Conservation (phyloP, 495 filamentous ascomycete species). For the Aspergillus indologenus region DNA sequence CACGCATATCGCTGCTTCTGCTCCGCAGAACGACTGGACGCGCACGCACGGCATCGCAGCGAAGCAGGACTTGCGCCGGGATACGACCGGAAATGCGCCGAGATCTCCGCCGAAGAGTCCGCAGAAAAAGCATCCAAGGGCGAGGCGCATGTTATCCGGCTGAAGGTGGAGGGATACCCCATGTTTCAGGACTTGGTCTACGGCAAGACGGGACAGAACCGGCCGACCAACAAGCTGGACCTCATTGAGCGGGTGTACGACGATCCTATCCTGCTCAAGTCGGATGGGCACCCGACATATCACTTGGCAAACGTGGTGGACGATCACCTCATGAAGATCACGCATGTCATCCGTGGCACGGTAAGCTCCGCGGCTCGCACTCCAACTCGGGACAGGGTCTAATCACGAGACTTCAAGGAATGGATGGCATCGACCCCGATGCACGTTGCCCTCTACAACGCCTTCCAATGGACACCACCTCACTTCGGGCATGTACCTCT, state of each 20-base stretch:
- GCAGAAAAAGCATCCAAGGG: constrained; percentile 61
- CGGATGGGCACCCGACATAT: constrained; percentile 89
- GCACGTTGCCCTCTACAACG: constrained; percentile 81
- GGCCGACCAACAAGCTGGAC: constrained; percentile 41
- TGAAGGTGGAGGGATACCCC: constrained; percentile 61
- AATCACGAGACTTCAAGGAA: constrained; percentile 47
- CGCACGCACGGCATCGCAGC: constrained; percentile 57
- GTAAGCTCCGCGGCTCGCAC: constrained; percentile 43
- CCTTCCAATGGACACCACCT: constrained; percentile 85
- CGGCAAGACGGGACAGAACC: constrained; percentile 54
- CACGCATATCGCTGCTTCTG: constrained; percentile 95
- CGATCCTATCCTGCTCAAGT: constrained; percentile 83
- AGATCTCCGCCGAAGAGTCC: constrained; percentile 63
- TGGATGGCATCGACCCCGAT: constrained; percentile 94
- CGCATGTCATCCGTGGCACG: constrained; percentile 85
- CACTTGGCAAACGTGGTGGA: constrained; percentile 97
- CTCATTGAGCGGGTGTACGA: constrained; percentile 54
- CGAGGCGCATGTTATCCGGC: constrained; percentile 73
- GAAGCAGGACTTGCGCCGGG: constrained; percentile 58
- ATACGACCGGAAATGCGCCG: constrained; percentile 75
- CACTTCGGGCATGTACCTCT: constrained; percentile 85
- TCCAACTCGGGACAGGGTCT: background rate
- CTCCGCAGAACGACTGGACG: constrained; percentile 63
- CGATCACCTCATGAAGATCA: constrained; percentile 91
- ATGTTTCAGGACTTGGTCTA: constrained; percentile 75